phyloP scores from a whole-genome alignment of 169 alveolate genomes.

The Cryptosporidium parvum region DNA sequence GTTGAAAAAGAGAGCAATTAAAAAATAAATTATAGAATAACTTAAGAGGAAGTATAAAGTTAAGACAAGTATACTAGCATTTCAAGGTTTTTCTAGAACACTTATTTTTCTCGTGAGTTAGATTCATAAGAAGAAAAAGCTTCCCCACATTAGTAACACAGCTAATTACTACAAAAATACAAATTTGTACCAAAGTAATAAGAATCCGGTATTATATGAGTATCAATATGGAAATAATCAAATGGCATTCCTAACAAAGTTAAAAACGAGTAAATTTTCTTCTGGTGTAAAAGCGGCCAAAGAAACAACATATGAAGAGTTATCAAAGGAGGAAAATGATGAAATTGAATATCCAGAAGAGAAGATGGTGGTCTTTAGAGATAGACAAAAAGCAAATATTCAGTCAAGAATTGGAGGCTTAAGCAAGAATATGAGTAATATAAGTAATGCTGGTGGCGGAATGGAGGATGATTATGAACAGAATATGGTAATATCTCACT shows the following conservation, averaged over 20 bases:
- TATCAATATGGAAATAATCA: not conserved
- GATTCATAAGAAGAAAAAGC: too few species aligned
- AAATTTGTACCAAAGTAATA: not conserved
- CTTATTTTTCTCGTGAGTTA: not conserved
- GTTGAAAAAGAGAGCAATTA: not conserved
- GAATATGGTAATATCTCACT: slow-evolving; percentile 74
- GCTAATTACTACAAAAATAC: not conserved
- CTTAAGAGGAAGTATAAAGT: not conserved
- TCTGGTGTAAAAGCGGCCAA: not conserved
- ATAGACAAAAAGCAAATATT: slow-evolving; percentile 15
- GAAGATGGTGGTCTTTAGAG: slow-evolving; percentile 1
- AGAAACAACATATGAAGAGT: not conserved
- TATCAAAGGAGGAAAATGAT: not conserved
- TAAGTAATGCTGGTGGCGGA: not conserved
- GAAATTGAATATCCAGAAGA: slow-evolving; percentile 2
- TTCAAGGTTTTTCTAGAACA: not conserved
- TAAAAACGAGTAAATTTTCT: slow-evolving; percentile 29
- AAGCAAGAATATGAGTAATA: not conserved
- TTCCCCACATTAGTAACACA: not conserved
- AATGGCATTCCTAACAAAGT: slow-evolving; percentile 37
- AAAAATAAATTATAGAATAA: too few species aligned
- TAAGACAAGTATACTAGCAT: not conserved
- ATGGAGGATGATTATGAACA: slow-evolving; percentile 40
- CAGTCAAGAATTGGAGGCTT: slow-evolving; percentile 18
- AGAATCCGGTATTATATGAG: not conserved